Conservation (phyloP, 139 green algal genomes). For the Chlorella sp. region DNA sequence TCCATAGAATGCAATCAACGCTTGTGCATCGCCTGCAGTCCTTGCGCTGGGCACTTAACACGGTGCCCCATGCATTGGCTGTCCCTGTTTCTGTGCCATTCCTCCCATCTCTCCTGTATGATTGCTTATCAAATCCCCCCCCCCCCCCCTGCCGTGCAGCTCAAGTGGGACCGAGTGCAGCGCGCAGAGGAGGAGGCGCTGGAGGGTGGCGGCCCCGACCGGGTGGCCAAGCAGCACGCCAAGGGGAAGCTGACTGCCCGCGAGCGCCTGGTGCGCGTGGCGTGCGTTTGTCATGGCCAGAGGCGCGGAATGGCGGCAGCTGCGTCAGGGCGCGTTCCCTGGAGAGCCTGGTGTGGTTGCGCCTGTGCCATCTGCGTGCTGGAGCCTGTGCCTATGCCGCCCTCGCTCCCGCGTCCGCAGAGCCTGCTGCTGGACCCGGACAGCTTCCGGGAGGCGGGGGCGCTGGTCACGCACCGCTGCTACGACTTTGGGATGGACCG, state of each 20-base stretch:
- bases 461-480: slow-evolving; percentile 69
- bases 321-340: too few relatives aligned
- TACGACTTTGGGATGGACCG: slow-evolving; percentile 67
- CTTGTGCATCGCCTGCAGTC: too few relatives aligned
- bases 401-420: slow-evolving; percentile 59
- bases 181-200: slow-evolving; percentile 1
- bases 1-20: not conserved
- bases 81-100: not conserved
- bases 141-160: not conserved
- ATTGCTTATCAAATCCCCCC: not conserved
- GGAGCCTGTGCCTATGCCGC: too few relatives aligned
- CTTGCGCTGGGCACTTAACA: too few relatives aligned
- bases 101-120: not conserved
- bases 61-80: not conserved
- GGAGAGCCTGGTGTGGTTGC: too few relatives aligned
- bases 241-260: slow-evolving; percentile 51
- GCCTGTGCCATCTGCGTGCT: too few relatives aligned
- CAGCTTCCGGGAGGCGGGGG: slow-evolving; percentile 58
- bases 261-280: too few relatives aligned
- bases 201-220: slow-evolving; percentile 35
- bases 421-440: slow-evolving; percentile 57
- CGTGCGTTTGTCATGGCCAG: too few relatives aligned
- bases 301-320: not conserved
- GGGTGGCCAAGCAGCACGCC: slow-evolving; percentile 41
- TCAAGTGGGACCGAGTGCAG: slow-evolving; percentile 25